phyloP scores from a whole-genome alignment of 768 basidiomycete species.

The Mycena capillaripes region DNA sequence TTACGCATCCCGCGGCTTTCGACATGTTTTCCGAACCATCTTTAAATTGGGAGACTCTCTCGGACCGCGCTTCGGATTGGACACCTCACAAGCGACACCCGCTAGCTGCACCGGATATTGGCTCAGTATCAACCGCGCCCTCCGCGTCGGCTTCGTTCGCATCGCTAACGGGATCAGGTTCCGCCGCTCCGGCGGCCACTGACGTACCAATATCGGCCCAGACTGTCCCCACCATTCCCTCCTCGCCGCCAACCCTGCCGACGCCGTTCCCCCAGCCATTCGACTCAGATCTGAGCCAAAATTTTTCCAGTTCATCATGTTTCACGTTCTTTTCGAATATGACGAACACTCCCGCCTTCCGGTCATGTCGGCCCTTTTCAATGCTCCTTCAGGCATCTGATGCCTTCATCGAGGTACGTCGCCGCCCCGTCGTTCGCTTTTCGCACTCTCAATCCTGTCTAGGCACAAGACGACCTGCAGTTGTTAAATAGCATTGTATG shows the following conservation, averaged over 20 bases:
- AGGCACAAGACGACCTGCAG: constrained; percentile 77
- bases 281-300: constrained; percentile 71
- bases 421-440: not conserved
- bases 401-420: constrained; percentile 68
- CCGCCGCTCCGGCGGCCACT: constrained; percentile 14
- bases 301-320: constrained; percentile 78
- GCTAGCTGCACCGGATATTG: constrained; percentile 40
- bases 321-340: constrained; percentile 83
- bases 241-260: constrained; percentile 66
- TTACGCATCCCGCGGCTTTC: constrained; percentile 62
- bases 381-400: constrained; percentile 70
- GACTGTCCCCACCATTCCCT: constrained; percentile 64
- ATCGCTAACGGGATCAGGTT: constrained; percentile 33
- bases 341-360: constrained; percentile 71
- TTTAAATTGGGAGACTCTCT: constrained; percentile 47
- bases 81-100: constrained; percentile 58
- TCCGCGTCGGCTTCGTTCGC: constrained; percentile 34
- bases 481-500: constrained; percentile 78
- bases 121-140: constrained; percentile 22
- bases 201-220: constrained; percentile 37
- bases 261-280: constrained; percentile 86
- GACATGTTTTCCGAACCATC: constrained; percentile 52
- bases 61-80: constrained; percentile 49
- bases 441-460: not conserved
- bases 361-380: constrained; percentile 84